phyloP scores from a whole-genome alignment of 805 yeast species.

The Candida bentonensis region DNA sequence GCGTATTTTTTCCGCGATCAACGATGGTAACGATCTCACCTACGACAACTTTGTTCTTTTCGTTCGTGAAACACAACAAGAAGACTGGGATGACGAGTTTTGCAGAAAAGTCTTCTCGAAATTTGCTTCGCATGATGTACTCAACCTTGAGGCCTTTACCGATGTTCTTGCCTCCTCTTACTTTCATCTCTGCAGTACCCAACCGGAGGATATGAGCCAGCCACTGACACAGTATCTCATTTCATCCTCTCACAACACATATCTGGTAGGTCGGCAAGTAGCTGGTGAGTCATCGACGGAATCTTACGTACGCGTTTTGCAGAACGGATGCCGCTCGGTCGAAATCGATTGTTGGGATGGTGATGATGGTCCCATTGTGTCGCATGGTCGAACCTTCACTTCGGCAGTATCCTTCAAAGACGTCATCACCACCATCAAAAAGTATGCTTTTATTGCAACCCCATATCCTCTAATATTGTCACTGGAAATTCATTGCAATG shows the following conservation, averaged over 20 bases:
- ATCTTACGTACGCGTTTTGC: slow-evolving; percentile 74
- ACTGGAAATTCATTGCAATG: slow-evolving; percentile 68
- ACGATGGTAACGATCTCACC: slow-evolving; percentile 9
- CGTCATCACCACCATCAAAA: slow-evolving; percentile 60
- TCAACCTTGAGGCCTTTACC: slow-evolving; percentile 22
- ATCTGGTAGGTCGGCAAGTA: slow-evolving; percentile 73
- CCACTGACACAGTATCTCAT: slow-evolving; percentile 82
- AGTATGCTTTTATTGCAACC: slow-evolving; percentile 78
- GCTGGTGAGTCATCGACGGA: slow-evolving; percentile 82
- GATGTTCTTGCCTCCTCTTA: slow-evolving; percentile 24
- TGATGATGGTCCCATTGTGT: slow-evolving; percentile 66
- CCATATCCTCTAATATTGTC: slow-evolving; percentile 80
- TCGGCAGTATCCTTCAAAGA: slow-evolving; percentile 52
- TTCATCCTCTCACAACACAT: slow-evolving; percentile 92
- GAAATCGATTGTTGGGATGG: slow-evolving; percentile 96
- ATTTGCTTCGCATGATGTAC: slow-evolving; percentile 18
- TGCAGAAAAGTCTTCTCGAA: slow-evolving; percentile 25
- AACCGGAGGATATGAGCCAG: slow-evolving; percentile 30
- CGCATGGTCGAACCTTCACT: slow-evolving; percentile 81
- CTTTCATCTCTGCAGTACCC: slow-evolving; percentile 9
- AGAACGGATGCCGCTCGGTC: slow-evolving; percentile 87
- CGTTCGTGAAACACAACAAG: slow-evolving; percentile 34
- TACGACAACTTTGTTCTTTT: slow-evolving; percentile 29
- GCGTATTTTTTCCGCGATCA: slow-evolving; percentile 31
- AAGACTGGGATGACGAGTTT: slow-evolving; percentile 20